Evolutionary conservation across 495 filamentous ascomycete species (phyloP).

Genomic region (Penicillium subrubescens): DNA sequence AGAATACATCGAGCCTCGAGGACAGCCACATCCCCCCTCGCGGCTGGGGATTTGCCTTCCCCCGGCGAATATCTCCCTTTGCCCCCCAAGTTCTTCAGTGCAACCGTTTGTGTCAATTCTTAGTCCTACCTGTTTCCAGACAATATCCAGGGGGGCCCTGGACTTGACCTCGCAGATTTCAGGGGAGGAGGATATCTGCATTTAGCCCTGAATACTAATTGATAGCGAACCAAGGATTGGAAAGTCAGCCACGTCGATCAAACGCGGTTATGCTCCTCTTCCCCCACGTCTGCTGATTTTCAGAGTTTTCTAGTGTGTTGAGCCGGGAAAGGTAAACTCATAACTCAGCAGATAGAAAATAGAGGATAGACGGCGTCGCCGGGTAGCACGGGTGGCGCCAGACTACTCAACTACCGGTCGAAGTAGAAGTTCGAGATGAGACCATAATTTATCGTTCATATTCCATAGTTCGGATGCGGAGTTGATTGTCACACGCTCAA

Average conservation of each 20-base stretch:
- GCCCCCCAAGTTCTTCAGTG: neutral
- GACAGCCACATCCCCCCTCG: neutral
- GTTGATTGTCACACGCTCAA: too few relatives aligned
- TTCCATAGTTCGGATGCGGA: neutral
- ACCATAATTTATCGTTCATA: neutral
- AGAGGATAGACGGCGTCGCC: slow-evolving; percentile 6
- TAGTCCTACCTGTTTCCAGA: neutral
- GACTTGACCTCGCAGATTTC: neutral
- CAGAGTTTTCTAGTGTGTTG: neutral
- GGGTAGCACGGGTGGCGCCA: slow-evolving; percentile 11
- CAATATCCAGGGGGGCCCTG: neutral
- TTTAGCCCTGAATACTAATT: neutral
- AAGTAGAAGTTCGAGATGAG: neutral
- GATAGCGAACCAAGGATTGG: neutral
- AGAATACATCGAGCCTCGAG: neutral
- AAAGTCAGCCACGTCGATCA: neutral
- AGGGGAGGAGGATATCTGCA: neutral
- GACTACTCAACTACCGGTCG: neutral
- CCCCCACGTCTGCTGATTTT: neutral
- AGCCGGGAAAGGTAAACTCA: neutral
- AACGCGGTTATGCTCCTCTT: neutral
- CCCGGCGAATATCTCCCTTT: neutral
- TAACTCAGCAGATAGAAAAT: neutral
- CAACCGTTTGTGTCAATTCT: neutral
- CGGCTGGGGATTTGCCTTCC: neutral